A percentile compares a stretch with the other conserved stretches of the same genome.
Conservation (phyloP, 75 land plant genomes). For the Sequoia sempervirens region DNA sequence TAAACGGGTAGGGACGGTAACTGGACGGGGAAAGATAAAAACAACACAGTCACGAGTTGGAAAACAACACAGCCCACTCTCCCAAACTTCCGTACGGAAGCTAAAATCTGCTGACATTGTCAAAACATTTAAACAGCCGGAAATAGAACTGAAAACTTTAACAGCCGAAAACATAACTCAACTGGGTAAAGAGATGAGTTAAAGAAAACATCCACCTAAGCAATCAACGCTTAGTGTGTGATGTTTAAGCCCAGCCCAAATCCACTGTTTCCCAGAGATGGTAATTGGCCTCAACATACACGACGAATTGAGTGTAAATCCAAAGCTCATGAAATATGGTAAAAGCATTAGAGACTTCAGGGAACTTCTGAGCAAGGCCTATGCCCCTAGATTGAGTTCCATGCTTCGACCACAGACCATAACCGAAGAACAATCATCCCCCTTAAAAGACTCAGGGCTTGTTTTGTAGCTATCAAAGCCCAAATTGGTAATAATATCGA, state of each 20-base stretch:
- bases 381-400: background rate
- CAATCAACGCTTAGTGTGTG: too few relatives aligned
- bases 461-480: conserved; percentile 5
- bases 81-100: too few relatives aligned
- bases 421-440: background rate
- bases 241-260: conserved; percentile 35
- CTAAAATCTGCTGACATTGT: too few relatives aligned
- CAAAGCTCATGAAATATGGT: conserved; percentile 12
- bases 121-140: too few relatives aligned
- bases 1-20: too few relatives aligned
- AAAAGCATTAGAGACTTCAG: conserved; percentile 22
- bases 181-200: too few relatives aligned
- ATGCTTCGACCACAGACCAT: background rate
- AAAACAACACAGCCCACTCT: too few relatives aligned
- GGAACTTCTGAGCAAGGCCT: conserved; percentile 6
- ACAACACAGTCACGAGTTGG: too few relatives aligned
- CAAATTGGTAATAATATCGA: conserved; percentile 21
- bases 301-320: conserved; percentile 29
- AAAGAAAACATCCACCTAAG: too few relatives aligned
- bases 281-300: conserved; percentile 41
- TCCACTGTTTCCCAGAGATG: conserved; percentile 69
- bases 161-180: too few relatives aligned
- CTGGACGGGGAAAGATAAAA: too few relatives aligned
- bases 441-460: background rate
- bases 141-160: too few relatives aligned